Percentiles rank a stretch among this genome's conserved stretches.
Conservation (phyloP, 495 filamentous ascomycete species). For the Neurospora sp. region DNA sequence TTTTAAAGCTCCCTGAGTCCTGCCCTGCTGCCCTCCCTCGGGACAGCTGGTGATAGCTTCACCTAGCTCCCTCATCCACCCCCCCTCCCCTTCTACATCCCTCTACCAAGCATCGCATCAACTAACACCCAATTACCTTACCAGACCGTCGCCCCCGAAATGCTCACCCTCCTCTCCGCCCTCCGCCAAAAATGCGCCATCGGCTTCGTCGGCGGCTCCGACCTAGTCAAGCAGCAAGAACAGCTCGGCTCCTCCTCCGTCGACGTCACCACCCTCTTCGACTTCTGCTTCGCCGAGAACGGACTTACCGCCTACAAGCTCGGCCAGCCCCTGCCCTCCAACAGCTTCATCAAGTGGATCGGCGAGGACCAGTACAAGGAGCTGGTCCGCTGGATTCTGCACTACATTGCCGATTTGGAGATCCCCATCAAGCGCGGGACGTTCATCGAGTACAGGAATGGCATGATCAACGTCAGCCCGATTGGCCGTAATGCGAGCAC, state of each 20-base stretch:
- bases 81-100: background rate
- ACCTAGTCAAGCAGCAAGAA: constrained; percentile 90
- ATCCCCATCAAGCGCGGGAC: constrained; percentile 87
- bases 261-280: constrained; percentile 71
- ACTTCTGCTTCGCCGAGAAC: constrained; percentile 95
- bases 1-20: background rate
- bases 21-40: background rate
- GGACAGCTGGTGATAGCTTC: background rate
- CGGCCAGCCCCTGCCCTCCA: constrained; percentile 58
- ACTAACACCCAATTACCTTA: background rate
- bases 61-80: background rate
- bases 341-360: constrained; percentile 83
- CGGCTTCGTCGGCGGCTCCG: constrained; percentile 79
- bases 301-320: constrained; percentile 83
- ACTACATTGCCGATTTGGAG: constrained; percentile 82
- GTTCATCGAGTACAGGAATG: constrained; percentile 92
- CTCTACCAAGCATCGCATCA: background rate
- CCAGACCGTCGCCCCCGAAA: constrained; percentile 61
- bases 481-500: constrained; percentile 81
- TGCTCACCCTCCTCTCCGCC: constrained; percentile 65
- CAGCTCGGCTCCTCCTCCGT: constrained; percentile 61
- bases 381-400: constrained; percentile 74
- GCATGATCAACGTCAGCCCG: constrained; percentile 92
- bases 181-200: constrained; percentile 86
- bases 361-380: constrained; percentile 89